Evolutionary conservation across 495 filamentous ascomycete genomes (phyloP).

Genomic region (Hypoxylon crocopeplum): DNA sequence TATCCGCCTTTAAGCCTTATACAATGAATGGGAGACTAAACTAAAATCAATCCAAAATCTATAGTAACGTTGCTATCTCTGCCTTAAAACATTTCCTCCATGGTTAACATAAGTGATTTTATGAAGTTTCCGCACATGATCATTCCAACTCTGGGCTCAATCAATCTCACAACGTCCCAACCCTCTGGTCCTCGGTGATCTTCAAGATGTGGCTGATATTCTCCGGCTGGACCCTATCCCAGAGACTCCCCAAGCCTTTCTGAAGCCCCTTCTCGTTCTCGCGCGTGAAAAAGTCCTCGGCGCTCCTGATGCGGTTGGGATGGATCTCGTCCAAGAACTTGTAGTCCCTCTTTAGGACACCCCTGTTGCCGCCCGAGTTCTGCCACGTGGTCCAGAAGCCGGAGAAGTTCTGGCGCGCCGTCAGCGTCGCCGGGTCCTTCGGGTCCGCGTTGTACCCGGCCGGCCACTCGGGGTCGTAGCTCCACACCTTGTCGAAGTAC

Average conservation of each 20-base stretch:
- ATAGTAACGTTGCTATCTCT: too few species aligned
- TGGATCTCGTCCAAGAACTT: slow-evolving; percentile 59
- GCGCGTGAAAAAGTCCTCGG: slow-evolving; percentile 56
- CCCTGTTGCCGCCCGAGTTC: slow-evolving; percentile 47
- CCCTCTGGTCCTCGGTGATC: slow-evolving; percentile 42
- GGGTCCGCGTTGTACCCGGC: slow-evolving; percentile 51
- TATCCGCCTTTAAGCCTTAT: too few species aligned
- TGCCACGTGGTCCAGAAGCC: slow-evolving; percentile 60
- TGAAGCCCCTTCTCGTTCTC: slow-evolving; percentile 48
- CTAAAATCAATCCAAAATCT: too few species aligned
- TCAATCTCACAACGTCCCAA: slow-evolving; percentile 39
- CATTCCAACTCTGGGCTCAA: not conserved
- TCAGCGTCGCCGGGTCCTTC: slow-evolving; percentile 53
- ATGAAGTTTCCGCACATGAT: too few species aligned
- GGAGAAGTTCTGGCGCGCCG: slow-evolving; percentile 57
- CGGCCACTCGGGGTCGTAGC: slow-evolving; percentile 21
- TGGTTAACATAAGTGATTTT: too few species aligned
- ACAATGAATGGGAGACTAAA: too few species aligned
- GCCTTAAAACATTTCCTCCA: too few species aligned
- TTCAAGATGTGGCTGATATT: slow-evolving; percentile 43
- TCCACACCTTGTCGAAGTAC: slow-evolving; percentile 46
- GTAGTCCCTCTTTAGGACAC: slow-evolving; percentile 56
- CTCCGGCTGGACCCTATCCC: slow-evolving; percentile 45
- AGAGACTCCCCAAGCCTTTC: slow-evolving; percentile 38
- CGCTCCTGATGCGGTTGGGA: slow-evolving; percentile 55